A percentile compares a stretch with the other conserved stretches of the same genome.
Conservation (phyloP, 768 basidiomycete genomes). For the Naganishia randhawae region DNA sequence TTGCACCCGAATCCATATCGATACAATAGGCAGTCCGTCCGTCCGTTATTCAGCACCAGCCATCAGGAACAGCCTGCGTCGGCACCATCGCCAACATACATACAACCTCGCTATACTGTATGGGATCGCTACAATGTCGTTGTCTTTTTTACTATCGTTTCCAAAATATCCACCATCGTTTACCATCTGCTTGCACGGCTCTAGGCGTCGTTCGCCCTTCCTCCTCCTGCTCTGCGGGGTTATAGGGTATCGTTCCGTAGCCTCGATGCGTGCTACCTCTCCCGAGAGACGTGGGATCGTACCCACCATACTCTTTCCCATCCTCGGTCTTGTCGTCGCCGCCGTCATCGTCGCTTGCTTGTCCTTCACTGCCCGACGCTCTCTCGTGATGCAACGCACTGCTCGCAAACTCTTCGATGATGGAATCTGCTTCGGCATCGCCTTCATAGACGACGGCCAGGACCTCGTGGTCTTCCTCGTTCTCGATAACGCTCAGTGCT, state of each 20-base stretch:
- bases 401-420: slow-evolving; percentile 23
- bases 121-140: neutral
- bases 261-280: slow-evolving; percentile 16
- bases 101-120: slow-evolving; percentile 1
- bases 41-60: too few species aligned
- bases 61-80: too few species aligned
- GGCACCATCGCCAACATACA: too few species aligned
- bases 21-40: too few species aligned
- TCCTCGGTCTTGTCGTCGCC: slow-evolving; percentile 4
- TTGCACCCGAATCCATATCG: too few species aligned
- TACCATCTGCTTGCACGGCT: slow-evolving; percentile 2
- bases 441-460: slow-evolving; percentile 30
- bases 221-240: slow-evolving; percentile 4
- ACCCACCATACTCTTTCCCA: slow-evolving; percentile 11
- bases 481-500: slow-evolving; percentile 23
- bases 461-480: slow-evolving; percentile 30
- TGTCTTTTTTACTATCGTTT: neutral
- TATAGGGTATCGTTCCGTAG: slow-evolving; percentile 18
- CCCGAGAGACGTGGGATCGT: slow-evolving; percentile 21
- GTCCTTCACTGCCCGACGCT: slow-evolving; percentile 4
- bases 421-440: slow-evolving; percentile 24
- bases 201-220: neutral
- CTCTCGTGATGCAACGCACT: slow-evolving; percentile 13
- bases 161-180: slow-evolving; percentile 21
- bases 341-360: slow-evolving; percentile 7